Evolutionary conservation across 1,284 basidiomycete genomes (phyloP).

Genomic region (Microbotryum saponariae): DNA sequence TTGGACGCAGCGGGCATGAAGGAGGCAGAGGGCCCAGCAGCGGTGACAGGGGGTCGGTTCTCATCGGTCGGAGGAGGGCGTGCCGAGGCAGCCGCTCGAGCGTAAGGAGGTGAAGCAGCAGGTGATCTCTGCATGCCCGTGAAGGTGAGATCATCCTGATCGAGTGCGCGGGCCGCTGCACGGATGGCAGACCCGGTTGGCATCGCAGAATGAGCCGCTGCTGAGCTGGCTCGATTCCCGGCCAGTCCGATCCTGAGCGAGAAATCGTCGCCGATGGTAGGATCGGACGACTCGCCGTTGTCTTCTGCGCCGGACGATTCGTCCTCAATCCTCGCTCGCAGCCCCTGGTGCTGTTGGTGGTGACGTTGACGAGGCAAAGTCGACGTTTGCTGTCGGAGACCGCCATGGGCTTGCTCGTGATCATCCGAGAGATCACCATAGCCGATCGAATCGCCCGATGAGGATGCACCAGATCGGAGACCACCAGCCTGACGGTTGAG

Average conservation of each 20-base stretch:
- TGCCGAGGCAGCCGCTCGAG: neutral
- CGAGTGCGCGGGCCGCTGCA: neutral
- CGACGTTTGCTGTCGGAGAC: neutral
- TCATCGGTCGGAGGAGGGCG: neutral
- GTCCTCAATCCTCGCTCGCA: slow-evolving; percentile 11
- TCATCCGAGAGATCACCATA: slow-evolving; percentile 4
- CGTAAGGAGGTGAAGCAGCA: neutral
- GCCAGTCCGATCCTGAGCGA: slow-evolving; percentile 10
- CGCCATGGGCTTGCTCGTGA: too few relatives aligned
- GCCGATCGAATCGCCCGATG: neutral
- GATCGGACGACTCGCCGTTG: neutral
- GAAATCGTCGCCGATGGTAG: slow-evolving; percentile 8
- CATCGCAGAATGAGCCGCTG: neutral
- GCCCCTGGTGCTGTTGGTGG: neutral
- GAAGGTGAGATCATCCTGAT: neutral
- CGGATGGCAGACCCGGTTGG: neutral
- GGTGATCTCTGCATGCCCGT: neutral
- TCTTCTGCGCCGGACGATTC: neutral
- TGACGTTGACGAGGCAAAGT: neutral
- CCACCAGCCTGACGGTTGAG: slow-evolving; percentile 8
- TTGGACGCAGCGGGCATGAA: too few relatives aligned
- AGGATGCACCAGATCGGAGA: neutral
- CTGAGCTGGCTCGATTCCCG: slow-evolving; percentile 1
- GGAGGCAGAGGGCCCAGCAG: neutral
- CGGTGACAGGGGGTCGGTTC: neutral